Evolutionary conservation across 441 rosid genomes (phyloP), one percentile per base, ranked within the genome.

Genomic region (Arabidopsis lyrata): DNA sequence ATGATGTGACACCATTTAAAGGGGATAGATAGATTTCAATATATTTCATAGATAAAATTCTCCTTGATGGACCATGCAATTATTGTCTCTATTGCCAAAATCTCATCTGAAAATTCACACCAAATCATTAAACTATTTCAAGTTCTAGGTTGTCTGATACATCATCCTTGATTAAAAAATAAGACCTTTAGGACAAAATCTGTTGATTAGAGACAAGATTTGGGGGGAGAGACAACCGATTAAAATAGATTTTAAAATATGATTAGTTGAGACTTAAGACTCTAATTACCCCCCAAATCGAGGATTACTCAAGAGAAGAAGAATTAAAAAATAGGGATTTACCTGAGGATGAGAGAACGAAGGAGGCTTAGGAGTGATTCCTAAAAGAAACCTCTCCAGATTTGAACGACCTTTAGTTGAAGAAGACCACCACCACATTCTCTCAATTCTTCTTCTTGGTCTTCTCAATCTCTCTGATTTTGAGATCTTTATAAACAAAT

Each of bases 351-450:
- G 83, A 65, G 67, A 72, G 55, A 44, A 68, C 0, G 84, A 77
- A 34, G 84, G 79, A 79, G 86, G 86, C 53, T 66, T 66, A 2
- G 93, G 93, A 45, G 90, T 86, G 20, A 77, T 72, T 55, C 81
- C 78, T 45, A 73, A 77, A 42, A 88, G 84, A 70, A 88, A 80
- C 24, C 85, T 77, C 49, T 78, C 82, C 1, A 88, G 77, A 78
- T 88, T 88, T 1, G 88, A 76, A 42, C 64, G 73, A 1, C 47
- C 73, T 5, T 55, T 72, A 1, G 74, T 14, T 22, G 81, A 80
- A 15, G 80, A 61, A 63, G 54, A 48, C 67, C 64, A 36, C 71
- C 76, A 65, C 77, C 77, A 66, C 80, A 72, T 64, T 74, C 36
- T 53, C 24, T 62, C 5, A 14, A 3, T n/a, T 13, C 44, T 20